Evolutionary conservation across 1,139 yeast species (phyloP).

Genomic region (Magnusiomyces suaveolens): DNA sequence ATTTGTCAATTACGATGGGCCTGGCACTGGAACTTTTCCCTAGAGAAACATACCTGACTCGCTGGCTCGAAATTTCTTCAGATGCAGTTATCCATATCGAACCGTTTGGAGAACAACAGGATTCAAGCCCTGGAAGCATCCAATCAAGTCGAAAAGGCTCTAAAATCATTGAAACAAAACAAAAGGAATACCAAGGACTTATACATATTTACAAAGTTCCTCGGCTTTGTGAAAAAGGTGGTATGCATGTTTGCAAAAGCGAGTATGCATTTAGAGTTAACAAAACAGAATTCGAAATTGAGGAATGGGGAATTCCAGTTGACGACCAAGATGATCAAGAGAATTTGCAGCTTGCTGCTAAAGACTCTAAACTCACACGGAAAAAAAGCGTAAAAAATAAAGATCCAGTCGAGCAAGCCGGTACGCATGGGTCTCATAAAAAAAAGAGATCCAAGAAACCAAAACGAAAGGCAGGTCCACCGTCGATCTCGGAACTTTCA

Average conservation of each 20-base stretch:
- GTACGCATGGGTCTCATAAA: not conserved
- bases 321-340: conserved; percentile 40
- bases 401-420: not conserved
- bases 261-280: conserved; percentile 87
- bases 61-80: conserved; percentile 47
- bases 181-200: conserved; percentile 52
- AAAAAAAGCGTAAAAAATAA: not conserved
- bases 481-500: not conserved
- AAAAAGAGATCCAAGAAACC: not conserved
- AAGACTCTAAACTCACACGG: not conserved
- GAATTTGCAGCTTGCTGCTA: not conserved
- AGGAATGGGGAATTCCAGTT: conserved; percentile 92
- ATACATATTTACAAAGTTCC: conserved; percentile 70
- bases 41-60: conserved; percentile 41
- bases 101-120: conserved; percentile 74
- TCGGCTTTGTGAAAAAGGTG: conserved; percentile 61
- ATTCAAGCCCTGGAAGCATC: not conserved
- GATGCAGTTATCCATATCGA: conserved; percentile 70
- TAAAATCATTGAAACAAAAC: conserved; percentile 14
- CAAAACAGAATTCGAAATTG: conserved; percentile 70
- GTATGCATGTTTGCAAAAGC: conserved; percentile 63
- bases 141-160: no score
- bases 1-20: conserved; percentile 46
- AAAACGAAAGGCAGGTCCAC: not conserved
- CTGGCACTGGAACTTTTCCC: conserved; percentile 63